phyloP scores from a whole-genome alignment of 106 monocot genomes.

The Cymbidium sinense region DNA sequence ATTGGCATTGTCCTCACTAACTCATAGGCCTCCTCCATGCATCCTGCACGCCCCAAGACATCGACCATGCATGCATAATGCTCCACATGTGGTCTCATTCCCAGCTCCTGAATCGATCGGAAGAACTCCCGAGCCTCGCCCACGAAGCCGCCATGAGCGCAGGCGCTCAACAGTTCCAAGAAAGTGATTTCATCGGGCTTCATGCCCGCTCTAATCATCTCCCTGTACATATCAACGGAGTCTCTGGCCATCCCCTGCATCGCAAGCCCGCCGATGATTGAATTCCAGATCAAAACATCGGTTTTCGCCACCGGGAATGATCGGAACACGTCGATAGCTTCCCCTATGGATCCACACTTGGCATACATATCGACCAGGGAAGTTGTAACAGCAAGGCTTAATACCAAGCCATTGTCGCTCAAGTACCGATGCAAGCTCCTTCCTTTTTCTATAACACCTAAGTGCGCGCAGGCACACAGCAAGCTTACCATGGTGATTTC shows the following conservation, averaged over 20 bases:
- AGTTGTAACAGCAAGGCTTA: conserved; percentile 34
- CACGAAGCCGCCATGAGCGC: conserved; percentile 62
- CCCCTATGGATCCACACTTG: conserved; percentile 57
- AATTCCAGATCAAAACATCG: conserved; percentile 71
- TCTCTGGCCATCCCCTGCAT: conserved; percentile 50
- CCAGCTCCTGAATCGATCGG: conserved; percentile 17
- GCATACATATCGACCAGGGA: conserved; percentile 76
- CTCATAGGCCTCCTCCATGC: conserved; percentile 41
- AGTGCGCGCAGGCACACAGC: conserved; percentile 52
- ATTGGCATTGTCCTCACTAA: conserved; percentile 46
- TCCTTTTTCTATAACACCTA: conserved; percentile 49
- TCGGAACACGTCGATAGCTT: conserved; percentile 47
- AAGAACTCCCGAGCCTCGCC: conserved; percentile 56
- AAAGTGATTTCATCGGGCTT: conserved; percentile 78
- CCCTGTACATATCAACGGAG: conserved; percentile 35
- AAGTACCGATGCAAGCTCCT: conserved; percentile 41
- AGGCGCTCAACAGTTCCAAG: conserved; percentile 52
- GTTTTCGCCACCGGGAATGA: conserved; percentile 23
- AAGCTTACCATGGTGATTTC: conserved; percentile 59
- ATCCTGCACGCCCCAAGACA: conserved; percentile 46
- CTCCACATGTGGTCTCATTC: conserved; percentile 34
- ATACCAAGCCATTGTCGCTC: conserved; percentile 21
- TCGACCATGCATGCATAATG: conserved; percentile 85
- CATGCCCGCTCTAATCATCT: conserved; percentile 35
- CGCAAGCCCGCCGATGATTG: conserved; percentile 53